Percentiles rank a stretch among this genome's conserved stretches.
Conservation (phyloP, 2,329 filamentous ascomycete species). For the Neopestalotiopsis clavispora region DNA sequence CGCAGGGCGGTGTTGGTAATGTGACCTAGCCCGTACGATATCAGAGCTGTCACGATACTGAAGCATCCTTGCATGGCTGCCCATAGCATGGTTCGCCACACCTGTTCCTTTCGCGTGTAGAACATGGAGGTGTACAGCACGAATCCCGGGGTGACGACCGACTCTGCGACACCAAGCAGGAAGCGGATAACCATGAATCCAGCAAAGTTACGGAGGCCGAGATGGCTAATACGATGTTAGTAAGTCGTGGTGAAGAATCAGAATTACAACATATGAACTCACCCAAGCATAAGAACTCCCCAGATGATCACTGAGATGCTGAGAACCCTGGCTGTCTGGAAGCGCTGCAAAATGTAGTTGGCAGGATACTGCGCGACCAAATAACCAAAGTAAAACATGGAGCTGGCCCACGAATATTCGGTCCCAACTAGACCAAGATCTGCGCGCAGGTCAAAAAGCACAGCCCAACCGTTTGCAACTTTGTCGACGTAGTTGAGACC, state of each 20-base stretch:
- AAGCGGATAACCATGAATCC: slow-evolving; percentile 23
- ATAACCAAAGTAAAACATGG: slow-evolving; percentile 36
- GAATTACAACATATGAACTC: neutral
- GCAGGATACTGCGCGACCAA: slow-evolving; percentile 33
- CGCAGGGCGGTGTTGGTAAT: slow-evolving; percentile 32
- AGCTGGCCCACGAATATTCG: slow-evolving; percentile 56
- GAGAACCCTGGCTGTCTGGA: slow-evolving; percentile 32
- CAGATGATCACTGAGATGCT: slow-evolving; percentile 27
- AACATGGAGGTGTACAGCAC: slow-evolving; percentile 25
- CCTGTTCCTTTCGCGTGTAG: slow-evolving; percentile 34
- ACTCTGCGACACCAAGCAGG: slow-evolving; percentile 22
- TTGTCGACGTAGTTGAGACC: slow-evolving; percentile 61
- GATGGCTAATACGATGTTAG: slow-evolving; percentile 22
- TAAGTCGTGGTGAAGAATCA: neutral
- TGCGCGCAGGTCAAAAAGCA: slow-evolving; percentile 26
- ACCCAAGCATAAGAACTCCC: slow-evolving; percentile 9
- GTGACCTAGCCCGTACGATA: slow-evolving; percentile 32
- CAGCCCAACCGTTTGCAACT: slow-evolving; percentile 31
- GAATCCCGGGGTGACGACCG: slow-evolving; percentile 22
- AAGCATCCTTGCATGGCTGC: slow-evolving; percentile 26
- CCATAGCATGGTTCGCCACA: slow-evolving; percentile 23
- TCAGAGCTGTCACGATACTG: slow-evolving; percentile 25
- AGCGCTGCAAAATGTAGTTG: slow-evolving; percentile 31
- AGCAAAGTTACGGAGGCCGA: slow-evolving; percentile 33
- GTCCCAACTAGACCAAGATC: slow-evolving; percentile 26